Evolutionary conservation across 23 red algal species (phyloP), one percentile per base, ranked within the genome.

Genomic region (Chondrus crispus): DNA sequence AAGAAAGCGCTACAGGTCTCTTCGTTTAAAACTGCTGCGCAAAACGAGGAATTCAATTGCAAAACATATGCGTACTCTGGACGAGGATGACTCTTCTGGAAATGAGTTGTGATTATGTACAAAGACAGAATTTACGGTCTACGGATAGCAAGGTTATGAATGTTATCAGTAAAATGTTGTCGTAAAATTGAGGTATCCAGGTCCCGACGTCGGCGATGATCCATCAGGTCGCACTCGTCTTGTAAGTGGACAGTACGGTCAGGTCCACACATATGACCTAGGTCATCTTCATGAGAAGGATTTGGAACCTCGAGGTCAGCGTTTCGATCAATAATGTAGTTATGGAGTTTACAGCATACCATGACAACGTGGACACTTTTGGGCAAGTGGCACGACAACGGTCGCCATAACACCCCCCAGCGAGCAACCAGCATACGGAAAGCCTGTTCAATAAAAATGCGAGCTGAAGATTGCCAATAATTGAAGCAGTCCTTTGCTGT

Each of bases 361-460:
- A 55, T 2, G 53, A 81, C 49, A 30, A 81, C 40, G 5, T 28
- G 19, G 22, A 22, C 76, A 57, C 53, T 81, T 41, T 57, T 22
- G 35, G 3, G 22, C 40, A 81, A 81, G 22, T 41, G 32, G 7
- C 76, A 81, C 44, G 35, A 14, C 24, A 81, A n/a, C 50, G 50
- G 50, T 55, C 50, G 12, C 50, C 71, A 77, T 8, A 77, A 43
- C 4, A 77, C 33, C 4, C 0, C 71, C 11, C 71, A 77, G 8
- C 71, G 37, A 10, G 32, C 71, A 41, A 77, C 36, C 19, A 80
- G 37, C 14, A 80, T 80, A 51, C 74, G 43, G 43, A 80, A 80
- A 47, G 16, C 49, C 49, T 80, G 37, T 50, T 80, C 74, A 49
- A 80, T 80, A 30, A 80, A 80, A 51, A 51, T 80, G 40, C 74